These are phyloP conservation scores for Brassica incana DNA, from an alignment of 345 rosid genomes.

Conservation along the genomic window DNA sequence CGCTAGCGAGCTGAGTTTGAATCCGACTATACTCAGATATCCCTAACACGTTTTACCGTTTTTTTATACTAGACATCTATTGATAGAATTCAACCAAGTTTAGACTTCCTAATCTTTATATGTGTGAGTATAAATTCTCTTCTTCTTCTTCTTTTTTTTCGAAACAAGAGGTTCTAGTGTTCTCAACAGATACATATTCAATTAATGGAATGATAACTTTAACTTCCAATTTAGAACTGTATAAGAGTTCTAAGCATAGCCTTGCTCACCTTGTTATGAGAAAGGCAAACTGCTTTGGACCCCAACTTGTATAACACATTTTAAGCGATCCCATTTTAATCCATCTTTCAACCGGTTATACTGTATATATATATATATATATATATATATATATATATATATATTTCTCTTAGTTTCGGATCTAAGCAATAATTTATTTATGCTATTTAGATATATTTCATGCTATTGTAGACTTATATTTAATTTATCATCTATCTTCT, in stretches of 20 bases:
- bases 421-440: neutral
- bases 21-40: too few relatives aligned
- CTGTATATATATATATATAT: neutral
- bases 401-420: neutral
- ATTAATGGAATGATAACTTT: neutral
- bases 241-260: neutral
- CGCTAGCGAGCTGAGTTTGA: neutral
- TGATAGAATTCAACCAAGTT: neutral
- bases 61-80: neutral
- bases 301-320: too few relatives aligned
- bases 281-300: too few relatives aligned
- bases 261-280: too few relatives aligned
- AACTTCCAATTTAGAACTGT: neutral
- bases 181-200: neutral
- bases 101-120: neutral
- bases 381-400: too few relatives aligned
- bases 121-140: neutral
- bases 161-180: neutral
- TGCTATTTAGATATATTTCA: neutral
- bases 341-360: too few relatives aligned
- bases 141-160: too few relatives aligned
- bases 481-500: neutral
- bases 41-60: too few relatives aligned
- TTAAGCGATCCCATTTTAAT: too few relatives aligned
- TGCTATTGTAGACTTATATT: neutral